Conservation (phyloP, 2,329 filamentous ascomycete genomes). For the Diaporthe australafricana region DNA sequence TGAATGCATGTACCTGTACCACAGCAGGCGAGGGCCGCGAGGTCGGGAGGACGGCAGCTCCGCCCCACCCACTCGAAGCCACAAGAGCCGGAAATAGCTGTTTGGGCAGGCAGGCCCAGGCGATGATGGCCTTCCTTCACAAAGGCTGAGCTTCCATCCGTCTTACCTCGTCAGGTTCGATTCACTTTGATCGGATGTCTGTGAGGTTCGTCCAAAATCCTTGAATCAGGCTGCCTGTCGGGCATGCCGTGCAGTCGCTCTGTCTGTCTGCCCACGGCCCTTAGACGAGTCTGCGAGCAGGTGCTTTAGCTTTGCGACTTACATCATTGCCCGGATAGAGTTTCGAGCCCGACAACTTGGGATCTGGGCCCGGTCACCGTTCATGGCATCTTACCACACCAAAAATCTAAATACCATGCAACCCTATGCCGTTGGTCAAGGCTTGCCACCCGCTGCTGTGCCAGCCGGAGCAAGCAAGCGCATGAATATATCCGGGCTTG, state of each 20-base stretch:
- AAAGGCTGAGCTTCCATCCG: conserved; percentile 14
- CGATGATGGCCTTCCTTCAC: conserved; percentile 20
- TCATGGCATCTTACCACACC: background rate
- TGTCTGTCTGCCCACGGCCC: background rate
- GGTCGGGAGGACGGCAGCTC: conserved; percentile 21
- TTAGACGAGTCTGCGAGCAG: background rate
- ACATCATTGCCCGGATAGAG: conserved; percentile 23
- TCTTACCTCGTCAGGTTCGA: conserved; percentile 10
- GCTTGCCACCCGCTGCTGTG: background rate
- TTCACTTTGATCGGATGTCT: background rate
- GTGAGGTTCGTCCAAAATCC: background rate
- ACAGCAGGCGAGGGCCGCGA: background rate
- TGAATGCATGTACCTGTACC: background rate
- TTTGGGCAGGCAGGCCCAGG: background rate
- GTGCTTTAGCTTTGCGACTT: conserved; percentile 24
- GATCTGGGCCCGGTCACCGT: conserved; percentile 5
- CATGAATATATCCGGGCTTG: background rate
- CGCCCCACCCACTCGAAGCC: conserved; percentile 21
- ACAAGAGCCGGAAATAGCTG: conserved; percentile 16
- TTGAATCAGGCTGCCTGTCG: background rate
- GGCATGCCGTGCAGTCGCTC: background rate
- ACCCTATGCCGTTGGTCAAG: background rate
- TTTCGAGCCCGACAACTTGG: conserved; percentile 21
- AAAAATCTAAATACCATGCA: background rate
- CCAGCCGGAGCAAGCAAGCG: background rate